A percentile compares a stretch with the other conserved stretches of the same genome.
Evolutionary conservation across 1,139 yeast genomes (phyloP).

Genomic region (Geotrichum bryndzae): DNA sequence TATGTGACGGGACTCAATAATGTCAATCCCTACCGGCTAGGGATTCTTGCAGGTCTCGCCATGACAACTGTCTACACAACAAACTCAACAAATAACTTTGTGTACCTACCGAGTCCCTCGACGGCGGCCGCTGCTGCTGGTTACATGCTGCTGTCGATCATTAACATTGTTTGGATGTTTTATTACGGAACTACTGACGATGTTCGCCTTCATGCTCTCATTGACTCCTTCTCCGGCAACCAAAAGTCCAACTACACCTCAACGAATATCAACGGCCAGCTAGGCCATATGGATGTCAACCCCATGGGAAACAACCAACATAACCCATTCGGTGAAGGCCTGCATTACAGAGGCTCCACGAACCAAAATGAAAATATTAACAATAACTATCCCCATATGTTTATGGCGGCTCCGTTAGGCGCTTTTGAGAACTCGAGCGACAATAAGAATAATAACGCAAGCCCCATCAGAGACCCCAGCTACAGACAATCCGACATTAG

Average conservation of each 20-base stretch:
- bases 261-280: background rate
- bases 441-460: conserved; percentile 8
- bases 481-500: conserved; percentile 8
- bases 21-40: conserved; percentile 62
- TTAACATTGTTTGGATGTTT: conserved; percentile 69
- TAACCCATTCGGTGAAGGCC: conserved; percentile 4
- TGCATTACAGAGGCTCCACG: background rate
- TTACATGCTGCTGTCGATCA: conserved; percentile 70
- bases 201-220: conserved; percentile 68
- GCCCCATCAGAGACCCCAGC: background rate
- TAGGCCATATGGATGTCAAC: background rate
- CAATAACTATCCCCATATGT: conserved; percentile 37
- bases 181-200: conserved; percentile 57
- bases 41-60: conserved; percentile 46
- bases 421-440: conserved; percentile 50
- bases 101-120: conserved; percentile 59
- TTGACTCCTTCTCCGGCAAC: conserved; percentile 59
- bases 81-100: conserved; percentile 72
- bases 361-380: background rate
- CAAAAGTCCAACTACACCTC: conserved; percentile 15
- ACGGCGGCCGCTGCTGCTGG: conserved; percentile 92
- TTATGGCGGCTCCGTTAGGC: conserved; percentile 48
- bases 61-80: conserved; percentile 76
- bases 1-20: conserved; percentile 61
- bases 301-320: background rate